phyloP scores from a whole-genome alignment of 1,284 basidiomycete species.

The Caloboletus inedulis region DNA sequence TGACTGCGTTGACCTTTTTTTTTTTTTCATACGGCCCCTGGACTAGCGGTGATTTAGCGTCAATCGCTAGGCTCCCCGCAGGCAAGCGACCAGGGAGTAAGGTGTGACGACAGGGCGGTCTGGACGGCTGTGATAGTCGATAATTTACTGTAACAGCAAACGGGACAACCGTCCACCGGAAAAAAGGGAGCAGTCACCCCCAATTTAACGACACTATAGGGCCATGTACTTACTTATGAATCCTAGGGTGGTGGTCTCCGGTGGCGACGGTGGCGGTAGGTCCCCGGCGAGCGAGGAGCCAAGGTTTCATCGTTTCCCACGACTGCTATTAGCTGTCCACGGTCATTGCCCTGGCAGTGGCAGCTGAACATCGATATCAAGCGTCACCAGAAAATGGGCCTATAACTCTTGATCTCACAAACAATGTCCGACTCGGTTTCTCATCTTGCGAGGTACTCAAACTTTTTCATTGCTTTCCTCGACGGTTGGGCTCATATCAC shows the following conservation, averaged over 20 bases:
- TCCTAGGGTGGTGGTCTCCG: background rate
- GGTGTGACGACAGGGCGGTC: background rate
- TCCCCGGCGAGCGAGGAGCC: background rate
- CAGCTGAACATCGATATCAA: slow-evolving; percentile 16
- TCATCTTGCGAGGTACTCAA: slow-evolving; percentile 25
- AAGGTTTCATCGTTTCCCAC: slow-evolving; percentile 19
- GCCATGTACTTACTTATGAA: too few species aligned
- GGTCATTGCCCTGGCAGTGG: slow-evolving; percentile 1
- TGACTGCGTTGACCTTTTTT: background rate
- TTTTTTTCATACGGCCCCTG: slow-evolving; percentile 2
- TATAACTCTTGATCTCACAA: slow-evolving; percentile 13
- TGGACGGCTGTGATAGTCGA: background rate
- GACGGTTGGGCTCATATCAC: slow-evolving; percentile 8
- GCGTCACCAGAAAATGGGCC: slow-evolving; percentile 22
- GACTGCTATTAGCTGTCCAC: slow-evolving; percentile 9
- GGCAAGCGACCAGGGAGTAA: background rate
- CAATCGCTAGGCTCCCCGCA: background rate
- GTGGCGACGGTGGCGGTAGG: background rate
- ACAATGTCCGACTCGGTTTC: slow-evolving; percentile 32
- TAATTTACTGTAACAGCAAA: background rate
- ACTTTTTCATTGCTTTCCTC: background rate
- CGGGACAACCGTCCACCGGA: background rate
- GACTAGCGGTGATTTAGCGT: background rate
- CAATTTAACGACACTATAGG: background rate
- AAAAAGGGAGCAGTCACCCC: background rate